These are phyloP conservation scores for Citrus cavaleriei DNA, from an alignment of 345 rosid species.

Conservation along the genomic window DNA sequence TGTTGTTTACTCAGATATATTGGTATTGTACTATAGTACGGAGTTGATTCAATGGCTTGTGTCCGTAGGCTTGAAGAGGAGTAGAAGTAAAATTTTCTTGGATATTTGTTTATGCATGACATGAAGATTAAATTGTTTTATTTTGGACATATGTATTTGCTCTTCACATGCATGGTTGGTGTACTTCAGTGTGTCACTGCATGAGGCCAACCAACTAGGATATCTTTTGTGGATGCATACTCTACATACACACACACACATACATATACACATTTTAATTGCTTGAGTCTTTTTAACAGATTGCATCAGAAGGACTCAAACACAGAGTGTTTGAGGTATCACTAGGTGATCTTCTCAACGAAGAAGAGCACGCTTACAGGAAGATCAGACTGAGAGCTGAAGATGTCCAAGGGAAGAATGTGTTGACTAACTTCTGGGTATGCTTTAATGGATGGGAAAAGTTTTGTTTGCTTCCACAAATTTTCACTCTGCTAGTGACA, in stretches of 20 bases:
- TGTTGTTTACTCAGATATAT: too few relatives aligned
- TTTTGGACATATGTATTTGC: background rate
- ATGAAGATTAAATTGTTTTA: background rate
- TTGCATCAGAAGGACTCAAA: constrained; percentile 96
- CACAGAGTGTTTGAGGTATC: constrained; percentile 54
- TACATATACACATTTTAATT: background rate
- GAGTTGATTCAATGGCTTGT: background rate
- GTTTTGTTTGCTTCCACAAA: background rate
- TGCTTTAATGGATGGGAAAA: background rate
- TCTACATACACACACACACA: too few relatives aligned
- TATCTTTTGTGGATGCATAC: background rate
- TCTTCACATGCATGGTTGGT: background rate
- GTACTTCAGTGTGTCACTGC: background rate
- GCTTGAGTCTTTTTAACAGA: constrained; percentile 32
- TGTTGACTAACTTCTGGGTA: constrained; percentile 95
- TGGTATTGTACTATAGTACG: background rate
- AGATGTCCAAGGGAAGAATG: constrained; percentile 91
- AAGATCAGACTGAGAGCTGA: constrained; percentile 94
- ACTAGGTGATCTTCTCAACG: constrained; percentile 74
- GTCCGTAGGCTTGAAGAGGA: too few relatives aligned
- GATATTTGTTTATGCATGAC: background rate
- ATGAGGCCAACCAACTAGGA: background rate
- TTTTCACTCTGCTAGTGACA: background rate
- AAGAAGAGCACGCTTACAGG: constrained; percentile 76
- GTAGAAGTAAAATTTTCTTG: background rate